Evolutionary conservation across 2,329 filamentous ascomycete genomes (phyloP).

Genomic region (Pestalotiopsis sp.): DNA sequence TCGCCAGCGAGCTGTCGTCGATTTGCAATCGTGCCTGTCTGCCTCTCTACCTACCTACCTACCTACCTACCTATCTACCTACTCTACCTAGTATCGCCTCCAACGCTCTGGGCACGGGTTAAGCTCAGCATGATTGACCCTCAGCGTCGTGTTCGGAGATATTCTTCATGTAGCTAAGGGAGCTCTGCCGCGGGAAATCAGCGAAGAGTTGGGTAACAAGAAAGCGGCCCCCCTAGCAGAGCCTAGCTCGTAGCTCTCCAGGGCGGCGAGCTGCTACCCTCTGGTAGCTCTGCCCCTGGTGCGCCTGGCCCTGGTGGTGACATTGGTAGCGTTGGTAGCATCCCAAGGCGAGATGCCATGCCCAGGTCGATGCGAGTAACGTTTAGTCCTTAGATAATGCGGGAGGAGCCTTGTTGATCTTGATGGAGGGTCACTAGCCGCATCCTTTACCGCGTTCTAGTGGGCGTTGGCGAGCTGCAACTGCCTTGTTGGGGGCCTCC

Average conservation of each 20-base stretch:
- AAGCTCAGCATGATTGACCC: conserved; percentile 3
- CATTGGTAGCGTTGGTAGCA: background rate
- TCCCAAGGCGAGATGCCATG: background rate
- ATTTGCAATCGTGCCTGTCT: background rate
- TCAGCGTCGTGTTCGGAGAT: conserved; percentile 16
- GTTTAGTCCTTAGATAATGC: conserved; percentile 13
- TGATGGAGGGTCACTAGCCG: conserved; percentile 10
- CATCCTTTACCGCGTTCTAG: conserved; percentile 7
- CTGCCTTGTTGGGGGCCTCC: conserved; percentile 13
- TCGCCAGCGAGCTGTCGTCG: no score
- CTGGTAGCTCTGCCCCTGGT: conserved; percentile 5
- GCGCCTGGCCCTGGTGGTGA: background rate
- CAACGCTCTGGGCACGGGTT: background rate
- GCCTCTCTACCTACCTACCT: background rate
- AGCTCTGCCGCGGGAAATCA: conserved; percentile 5
- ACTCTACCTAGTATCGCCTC: background rate
- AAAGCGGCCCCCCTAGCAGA: background rate
- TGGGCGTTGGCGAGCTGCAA: conserved; percentile 9
- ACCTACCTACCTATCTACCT: background rate
- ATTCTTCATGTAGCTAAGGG: conserved; percentile 14
- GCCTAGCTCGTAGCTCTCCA: background rate
- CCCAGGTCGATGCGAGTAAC: conserved; percentile 12
- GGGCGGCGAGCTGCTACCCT: conserved; percentile 4
- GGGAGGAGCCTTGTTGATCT: conserved; percentile 12
- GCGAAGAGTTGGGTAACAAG: background rate